Evolutionary conservation across 805 yeast genomes (phyloP).

Genomic region (Pichia rugopelliculosa): DNA sequence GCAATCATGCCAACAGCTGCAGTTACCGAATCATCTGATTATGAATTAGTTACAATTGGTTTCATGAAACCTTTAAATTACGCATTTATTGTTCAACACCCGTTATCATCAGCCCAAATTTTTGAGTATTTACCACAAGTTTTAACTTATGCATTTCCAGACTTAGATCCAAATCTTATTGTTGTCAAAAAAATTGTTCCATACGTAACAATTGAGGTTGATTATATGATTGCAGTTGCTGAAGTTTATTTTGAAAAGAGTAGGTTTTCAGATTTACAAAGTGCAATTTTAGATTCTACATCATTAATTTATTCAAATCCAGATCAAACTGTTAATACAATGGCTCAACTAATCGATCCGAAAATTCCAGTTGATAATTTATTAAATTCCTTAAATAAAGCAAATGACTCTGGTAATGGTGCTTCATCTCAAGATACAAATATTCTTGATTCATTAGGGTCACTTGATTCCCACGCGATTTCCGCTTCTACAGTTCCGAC

Average conservation of each 20-base stretch:
- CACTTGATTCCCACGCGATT: constrained; percentile 20
- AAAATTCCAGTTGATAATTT: constrained; percentile 52
- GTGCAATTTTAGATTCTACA: constrained; percentile 38
- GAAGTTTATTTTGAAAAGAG: constrained; percentile 70
- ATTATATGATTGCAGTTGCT: constrained; percentile 81
- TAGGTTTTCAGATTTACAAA: constrained; percentile 42
- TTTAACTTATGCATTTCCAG: constrained; percentile 51
- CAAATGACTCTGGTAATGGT: constrained; percentile 8
- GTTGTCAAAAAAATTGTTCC: constrained; percentile 70
- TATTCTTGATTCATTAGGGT: constrained; percentile 17
- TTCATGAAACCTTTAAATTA: constrained; percentile 76
- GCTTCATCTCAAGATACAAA: constrained; percentile 5
- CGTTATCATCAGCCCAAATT: constrained; percentile 76
- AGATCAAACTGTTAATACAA: constrained; percentile 43
- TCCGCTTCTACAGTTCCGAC: constrained; percentile 11
- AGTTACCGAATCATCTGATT: constrained; percentile 35
- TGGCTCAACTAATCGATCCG: constrained; percentile 68
- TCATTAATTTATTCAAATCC: constrained; percentile 59
- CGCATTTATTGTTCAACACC: constrained; percentile 68
- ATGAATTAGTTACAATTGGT: constrained; percentile 61
- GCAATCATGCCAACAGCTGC: constrained; percentile 59
- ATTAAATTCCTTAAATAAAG: constrained; percentile 12
- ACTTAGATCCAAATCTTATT: constrained; percentile 30
- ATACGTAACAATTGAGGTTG: constrained; percentile 45
- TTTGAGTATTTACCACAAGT: constrained; percentile 78